Evolutionary conservation across 2,329 filamentous ascomycete species (phyloP).

Genomic region (Coleophoma crateriformis): DNA sequence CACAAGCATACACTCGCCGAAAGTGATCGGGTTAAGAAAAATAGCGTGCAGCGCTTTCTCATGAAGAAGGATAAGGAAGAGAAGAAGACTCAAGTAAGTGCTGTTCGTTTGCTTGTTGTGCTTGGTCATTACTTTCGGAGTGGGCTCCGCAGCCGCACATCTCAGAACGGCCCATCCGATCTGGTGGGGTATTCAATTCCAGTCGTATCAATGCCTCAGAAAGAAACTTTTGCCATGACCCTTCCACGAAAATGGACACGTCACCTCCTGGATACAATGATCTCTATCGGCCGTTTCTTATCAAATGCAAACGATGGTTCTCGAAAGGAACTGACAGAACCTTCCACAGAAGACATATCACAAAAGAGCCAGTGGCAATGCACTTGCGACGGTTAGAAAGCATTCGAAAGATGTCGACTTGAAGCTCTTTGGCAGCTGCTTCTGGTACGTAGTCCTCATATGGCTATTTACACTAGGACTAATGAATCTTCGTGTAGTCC

Average conservation of each 20-base stretch:
- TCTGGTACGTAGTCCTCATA: constrained; percentile 53
- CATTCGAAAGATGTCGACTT: constrained; percentile 66
- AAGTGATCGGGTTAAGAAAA: constrained; percentile 78
- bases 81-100: constrained; percentile 52
- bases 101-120: constrained; percentile 2
- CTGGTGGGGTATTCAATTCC: too few relatives aligned
- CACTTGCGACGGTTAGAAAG: constrained; percentile 61
- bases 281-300: too few relatives aligned
- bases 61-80: constrained; percentile 60
- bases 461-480: too few relatives aligned
- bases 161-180: too few relatives aligned
- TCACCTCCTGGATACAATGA: too few relatives aligned
- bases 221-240: too few relatives aligned
- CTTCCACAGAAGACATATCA: constrained; percentile 57
- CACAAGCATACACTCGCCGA: constrained; percentile 69
- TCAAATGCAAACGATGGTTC: too few relatives aligned
- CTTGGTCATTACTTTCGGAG: neutral
- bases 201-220: too few relatives aligned
- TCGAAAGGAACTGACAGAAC: too few relatives aligned
- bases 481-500: constrained; percentile 38
- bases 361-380: constrained; percentile 67
- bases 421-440: constrained; percentile 78
- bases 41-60: constrained; percentile 63
- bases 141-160: too few relatives aligned
- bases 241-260: too few relatives aligned